Percentiles rank a stretch among this genome's conserved stretches.
These are phyloP conservation scores for Bocquillonia castaneifolia DNA, from an alignment of 441 rosid genomes.

Conservation along the genomic window DNA sequence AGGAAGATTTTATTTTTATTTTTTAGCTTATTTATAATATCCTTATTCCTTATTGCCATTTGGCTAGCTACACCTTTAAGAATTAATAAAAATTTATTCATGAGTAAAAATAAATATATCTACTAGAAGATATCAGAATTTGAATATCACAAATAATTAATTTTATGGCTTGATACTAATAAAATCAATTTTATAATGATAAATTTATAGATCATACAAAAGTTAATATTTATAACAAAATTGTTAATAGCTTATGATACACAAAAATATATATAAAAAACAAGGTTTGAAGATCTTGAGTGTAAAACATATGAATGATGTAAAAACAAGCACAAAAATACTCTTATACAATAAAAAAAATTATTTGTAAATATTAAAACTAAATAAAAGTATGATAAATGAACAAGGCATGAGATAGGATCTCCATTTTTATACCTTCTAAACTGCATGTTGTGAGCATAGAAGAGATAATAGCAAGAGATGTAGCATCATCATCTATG, in stretches of 20 bases:
- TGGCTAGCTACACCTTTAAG: no score
- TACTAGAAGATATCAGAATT: neutral
- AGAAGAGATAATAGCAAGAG: slow-evolving; percentile 37
- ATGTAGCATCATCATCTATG: slow-evolving; percentile 59
- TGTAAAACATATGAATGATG: no score
- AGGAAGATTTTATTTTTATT: no score
- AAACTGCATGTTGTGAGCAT: slow-evolving; percentile 35
- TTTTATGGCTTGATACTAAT: neutral
- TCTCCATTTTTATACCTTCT: slow-evolving; percentile 35
- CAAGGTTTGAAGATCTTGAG: neutral
- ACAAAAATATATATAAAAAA: neutral
- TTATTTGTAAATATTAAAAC: neutral
- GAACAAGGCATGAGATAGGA: neutral
- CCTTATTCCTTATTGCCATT: no score
- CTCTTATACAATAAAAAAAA: neutral
- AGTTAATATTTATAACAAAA: neutral
- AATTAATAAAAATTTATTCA: no score
- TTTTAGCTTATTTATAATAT: no score
- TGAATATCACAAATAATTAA: neutral
- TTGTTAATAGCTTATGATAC: no score
- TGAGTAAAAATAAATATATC: no score
- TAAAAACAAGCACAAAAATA: neutral
- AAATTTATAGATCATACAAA: no score
- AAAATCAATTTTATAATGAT: no score
- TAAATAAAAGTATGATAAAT: no score